Evolutionary conservation across 2,329 filamentous ascomycete genomes (phyloP).

Genomic region (Pyricularia grisea): DNA sequence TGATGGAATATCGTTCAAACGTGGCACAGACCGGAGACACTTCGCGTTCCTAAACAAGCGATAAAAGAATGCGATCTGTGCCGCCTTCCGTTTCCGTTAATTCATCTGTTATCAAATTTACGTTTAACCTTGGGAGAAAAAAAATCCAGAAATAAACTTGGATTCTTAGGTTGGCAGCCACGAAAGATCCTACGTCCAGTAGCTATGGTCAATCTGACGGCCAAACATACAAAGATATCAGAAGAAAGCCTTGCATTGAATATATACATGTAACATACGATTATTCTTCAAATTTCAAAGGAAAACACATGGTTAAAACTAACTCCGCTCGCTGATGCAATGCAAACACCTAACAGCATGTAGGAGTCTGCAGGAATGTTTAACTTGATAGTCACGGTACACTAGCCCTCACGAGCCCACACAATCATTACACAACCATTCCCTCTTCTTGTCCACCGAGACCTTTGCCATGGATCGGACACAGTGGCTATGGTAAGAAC

Average conservation of each 20-base stretch:
- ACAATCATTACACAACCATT: neutral
- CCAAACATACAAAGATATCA: neutral
- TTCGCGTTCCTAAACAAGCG: neutral
- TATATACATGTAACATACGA: neutral
- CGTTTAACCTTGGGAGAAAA: too few relatives aligned
- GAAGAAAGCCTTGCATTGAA: neutral
- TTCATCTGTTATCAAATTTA: neutral
- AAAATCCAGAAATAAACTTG: neutral
- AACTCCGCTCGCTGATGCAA: neutral
- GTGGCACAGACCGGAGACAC: neutral
- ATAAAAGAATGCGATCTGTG: neutral
- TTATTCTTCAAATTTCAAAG: neutral
- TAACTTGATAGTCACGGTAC: neutral
- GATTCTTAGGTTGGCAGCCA: neutral
- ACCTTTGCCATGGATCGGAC: conserved; percentile 25
- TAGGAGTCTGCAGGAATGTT: neutral
- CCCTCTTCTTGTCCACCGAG: conserved; percentile 16
- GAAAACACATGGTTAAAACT: neutral
- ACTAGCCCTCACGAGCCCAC: neutral
- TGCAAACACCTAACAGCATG: neutral
- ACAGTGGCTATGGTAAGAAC: conserved; percentile 41
- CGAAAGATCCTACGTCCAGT: neutral
- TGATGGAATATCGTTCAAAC: neutral
- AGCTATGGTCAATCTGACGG: neutral
- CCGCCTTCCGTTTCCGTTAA: too few relatives aligned